Conservation (phyloP, 345 rosid genomes). For the Lepidium africanum region DNA sequence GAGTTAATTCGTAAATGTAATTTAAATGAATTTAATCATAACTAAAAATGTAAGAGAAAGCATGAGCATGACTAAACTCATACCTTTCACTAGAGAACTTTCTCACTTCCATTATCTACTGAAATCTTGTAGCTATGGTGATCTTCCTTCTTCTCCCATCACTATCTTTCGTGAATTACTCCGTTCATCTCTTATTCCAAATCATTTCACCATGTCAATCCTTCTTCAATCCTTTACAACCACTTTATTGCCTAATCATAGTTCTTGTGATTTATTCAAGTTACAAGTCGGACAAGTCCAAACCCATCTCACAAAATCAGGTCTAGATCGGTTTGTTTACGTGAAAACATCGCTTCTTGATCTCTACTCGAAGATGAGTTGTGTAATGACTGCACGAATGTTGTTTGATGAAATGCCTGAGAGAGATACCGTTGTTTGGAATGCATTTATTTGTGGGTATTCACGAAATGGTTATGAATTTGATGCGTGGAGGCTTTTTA, state of each 20-base stretch:
- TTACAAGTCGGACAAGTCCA: constrained; percentile 41
- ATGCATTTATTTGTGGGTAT: constrained; percentile 68
- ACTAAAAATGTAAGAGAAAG: background rate
- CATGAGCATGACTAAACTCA: constrained; percentile 25
- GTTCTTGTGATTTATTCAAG: constrained; percentile 1
- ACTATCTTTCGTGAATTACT: constrained; percentile 46
- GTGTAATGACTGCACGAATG: constrained; percentile 27
- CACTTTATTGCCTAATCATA: background rate
- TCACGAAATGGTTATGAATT: constrained; percentile 47
- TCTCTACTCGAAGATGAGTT: constrained; percentile 39
- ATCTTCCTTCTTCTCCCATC: constrained; percentile 32
- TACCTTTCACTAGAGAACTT: constrained; percentile 24
- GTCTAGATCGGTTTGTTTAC: constrained; percentile 42
- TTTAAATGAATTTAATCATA: no score
- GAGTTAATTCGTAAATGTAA: no score
- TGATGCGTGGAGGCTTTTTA: constrained; percentile 40
- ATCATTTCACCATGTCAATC: constrained; percentile 47
- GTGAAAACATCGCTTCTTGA: constrained; percentile 52
- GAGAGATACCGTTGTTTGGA: constrained; percentile 72
- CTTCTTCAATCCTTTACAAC: constrained; percentile 38
- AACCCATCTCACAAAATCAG: constrained; percentile 49
- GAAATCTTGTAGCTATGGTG: constrained; percentile 32
- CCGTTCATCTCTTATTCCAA: constrained; percentile 39
- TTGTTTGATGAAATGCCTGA: constrained; percentile 61
- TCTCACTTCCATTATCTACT: constrained; percentile 42